Evolutionary conservation across 805 yeast species (phyloP).

Genomic region (Hanseniaspora hatyaiensis): DNA sequence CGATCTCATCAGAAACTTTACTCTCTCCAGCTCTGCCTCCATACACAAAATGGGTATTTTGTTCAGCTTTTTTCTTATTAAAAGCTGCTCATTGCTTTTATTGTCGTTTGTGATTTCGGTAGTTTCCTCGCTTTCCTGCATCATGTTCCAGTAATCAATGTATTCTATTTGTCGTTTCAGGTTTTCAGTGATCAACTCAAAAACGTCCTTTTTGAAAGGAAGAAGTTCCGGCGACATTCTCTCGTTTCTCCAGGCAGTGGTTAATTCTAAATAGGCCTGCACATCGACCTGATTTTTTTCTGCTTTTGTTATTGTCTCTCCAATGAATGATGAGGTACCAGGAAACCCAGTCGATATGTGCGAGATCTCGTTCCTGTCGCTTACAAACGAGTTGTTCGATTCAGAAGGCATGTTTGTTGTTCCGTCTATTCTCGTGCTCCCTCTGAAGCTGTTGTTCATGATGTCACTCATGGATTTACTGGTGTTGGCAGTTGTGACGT

Average conservation of each 20-base stretch:
- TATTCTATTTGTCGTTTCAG: constrained; percentile 61
- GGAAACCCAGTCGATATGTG: constrained; percentile 1
- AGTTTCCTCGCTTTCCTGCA: constrained; percentile 42
- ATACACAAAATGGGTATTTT: constrained; percentile 72
- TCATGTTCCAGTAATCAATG: constrained; percentile 68
- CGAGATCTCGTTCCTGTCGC: background rate
- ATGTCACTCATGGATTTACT: constrained; percentile 7
- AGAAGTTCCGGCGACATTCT: constrained; percentile 79
- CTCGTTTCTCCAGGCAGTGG: constrained; percentile 69
- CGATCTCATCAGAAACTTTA: constrained; percentile 67
- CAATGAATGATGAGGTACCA: background rate
- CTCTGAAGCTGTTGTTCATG: constrained; percentile 2
- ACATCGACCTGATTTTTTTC: constrained; percentile 31
- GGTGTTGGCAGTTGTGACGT: constrained; percentile 1
- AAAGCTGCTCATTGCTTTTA: constrained; percentile 17
- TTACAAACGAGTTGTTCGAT: constrained; percentile 17
- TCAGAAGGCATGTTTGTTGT: constrained; percentile 12
- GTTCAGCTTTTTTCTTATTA: constrained; percentile 35
- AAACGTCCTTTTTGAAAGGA: constrained; percentile 52
- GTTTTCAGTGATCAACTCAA: constrained; percentile 47
- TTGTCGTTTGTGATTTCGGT: constrained; percentile 1
- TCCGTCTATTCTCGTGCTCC: constrained; percentile 6
- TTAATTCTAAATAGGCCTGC: constrained; percentile 29
- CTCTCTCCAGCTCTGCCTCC: constrained; percentile 83
- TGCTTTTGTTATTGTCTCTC: constrained; percentile 19